phyloP scores from a whole-genome alignment of 805 yeast species.

The Metschnikowia gelsemii region DNA sequence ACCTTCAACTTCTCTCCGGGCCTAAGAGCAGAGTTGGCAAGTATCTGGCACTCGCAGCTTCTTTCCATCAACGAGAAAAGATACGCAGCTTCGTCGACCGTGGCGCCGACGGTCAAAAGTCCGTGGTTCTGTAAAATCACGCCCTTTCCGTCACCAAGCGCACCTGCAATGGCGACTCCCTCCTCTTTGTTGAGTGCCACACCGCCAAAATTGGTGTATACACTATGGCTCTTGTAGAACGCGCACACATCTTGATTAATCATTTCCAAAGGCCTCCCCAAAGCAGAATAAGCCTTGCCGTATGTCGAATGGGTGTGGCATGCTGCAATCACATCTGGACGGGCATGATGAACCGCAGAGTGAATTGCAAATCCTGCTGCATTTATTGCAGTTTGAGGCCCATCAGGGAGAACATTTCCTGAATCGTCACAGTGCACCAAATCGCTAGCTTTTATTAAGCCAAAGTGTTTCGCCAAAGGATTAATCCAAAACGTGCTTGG shows the following conservation, averaged over 20 bases:
- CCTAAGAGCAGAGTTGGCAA: slow-evolving; percentile 54
- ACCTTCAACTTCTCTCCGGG: slow-evolving; percentile 41
- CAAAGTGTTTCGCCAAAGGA: slow-evolving; percentile 79
- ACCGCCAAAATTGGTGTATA: slow-evolving; percentile 72
- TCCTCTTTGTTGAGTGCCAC: slow-evolving; percentile 69
- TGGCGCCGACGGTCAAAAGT: slow-evolving; percentile 63
- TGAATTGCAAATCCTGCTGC: slow-evolving; percentile 73
- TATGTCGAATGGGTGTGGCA: slow-evolving; percentile 67
- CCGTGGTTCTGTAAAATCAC: slow-evolving; percentile 74
- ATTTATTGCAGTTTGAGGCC: slow-evolving; percentile 54
- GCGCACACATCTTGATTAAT: slow-evolving; percentile 74
- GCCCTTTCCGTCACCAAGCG: slow-evolving; percentile 57
- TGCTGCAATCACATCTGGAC: slow-evolving; percentile 72
- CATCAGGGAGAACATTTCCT: slow-evolving; percentile 61
- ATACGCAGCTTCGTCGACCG: slow-evolving; percentile 75
- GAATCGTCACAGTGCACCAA: slow-evolving; percentile 53
- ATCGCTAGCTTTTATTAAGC: slow-evolving; percentile 38
- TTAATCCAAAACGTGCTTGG: slow-evolving; percentile 87
- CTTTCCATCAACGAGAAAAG: slow-evolving; percentile 62
- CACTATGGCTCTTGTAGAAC: slow-evolving; percentile 64
- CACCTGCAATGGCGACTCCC: slow-evolving; percentile 59
- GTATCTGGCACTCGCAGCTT: slow-evolving; percentile 62
- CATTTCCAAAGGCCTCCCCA: slow-evolving; percentile 72
- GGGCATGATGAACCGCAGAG: slow-evolving; percentile 61
- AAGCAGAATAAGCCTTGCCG: slow-evolving; percentile 65